Evolutionary conservation across 169 alveolate species (phyloP), one percentile per base, ranked within the genome.

Genomic region (Plasmodium fragile): DNA sequence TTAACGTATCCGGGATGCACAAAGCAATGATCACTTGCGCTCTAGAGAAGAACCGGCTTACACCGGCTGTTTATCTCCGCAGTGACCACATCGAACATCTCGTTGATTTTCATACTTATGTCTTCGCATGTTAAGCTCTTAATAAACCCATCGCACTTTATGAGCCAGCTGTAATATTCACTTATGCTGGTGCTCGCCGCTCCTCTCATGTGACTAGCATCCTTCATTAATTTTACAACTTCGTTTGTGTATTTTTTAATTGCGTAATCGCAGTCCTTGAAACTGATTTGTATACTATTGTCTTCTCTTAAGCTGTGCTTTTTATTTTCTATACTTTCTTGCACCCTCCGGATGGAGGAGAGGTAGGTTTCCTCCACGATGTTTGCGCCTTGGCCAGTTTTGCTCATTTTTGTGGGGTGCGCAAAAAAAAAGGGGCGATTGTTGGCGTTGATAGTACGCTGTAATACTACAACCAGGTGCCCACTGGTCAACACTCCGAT

Each of bases 1-100:
- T 49, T 49, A 49, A 49, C 22, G 1, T 11, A 49, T 49, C 59
- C 59, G 22, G 59, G 59, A 49, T 49, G 18, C 59, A 1, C 59
- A 34, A 36, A 0, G 18, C 7, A n/a, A 11, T 28, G 65, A 28
- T 45, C 30, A 65, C 41, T 65, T 65, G 41, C 41, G 11, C 2
- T 8, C 43, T 89, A 89, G 36, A 89, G 52, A 43, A 65, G 73
- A 22, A 89, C 82, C 25, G 94, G 81, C 53, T 89, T 89, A 16
- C 94, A 89, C 39, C 71, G 70, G 49, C 49, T 89, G 34, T 89
- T 89, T 79, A 89, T 89, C 72, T 89, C 94, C 13, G 25, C 78
- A 30, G 49, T 25, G 34, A 89, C 72, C 8, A 32, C 75, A 32
- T 69, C 55, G 72, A 89, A 80, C 43, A 78, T 41, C 8, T 79